Conservation (phyloP, 306 rosid genomes). For the Neltuma alba region DNA sequence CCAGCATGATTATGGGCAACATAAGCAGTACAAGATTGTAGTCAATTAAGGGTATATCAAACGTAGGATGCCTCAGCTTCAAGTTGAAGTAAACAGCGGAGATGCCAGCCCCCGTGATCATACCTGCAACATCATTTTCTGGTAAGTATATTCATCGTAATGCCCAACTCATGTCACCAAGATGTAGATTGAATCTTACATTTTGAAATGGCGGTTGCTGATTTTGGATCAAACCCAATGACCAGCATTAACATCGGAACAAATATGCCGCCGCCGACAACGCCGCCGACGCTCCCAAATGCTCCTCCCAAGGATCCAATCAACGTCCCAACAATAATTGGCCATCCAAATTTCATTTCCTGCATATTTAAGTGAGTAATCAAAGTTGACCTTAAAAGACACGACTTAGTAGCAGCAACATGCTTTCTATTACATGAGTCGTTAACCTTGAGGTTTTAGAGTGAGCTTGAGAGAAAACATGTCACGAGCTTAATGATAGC, state of each 20-base stretch:
- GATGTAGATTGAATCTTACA: conserved; percentile 49
- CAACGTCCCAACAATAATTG: conserved; percentile 58
- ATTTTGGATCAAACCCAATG: conserved; percentile 88
- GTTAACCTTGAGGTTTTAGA: no score
- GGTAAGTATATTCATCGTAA: background rate
- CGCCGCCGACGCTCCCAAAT: conserved; percentile 92
- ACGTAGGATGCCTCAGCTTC: conserved; percentile 58
- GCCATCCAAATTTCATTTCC: conserved; percentile 82
- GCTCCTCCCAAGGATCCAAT: conserved; percentile 84
- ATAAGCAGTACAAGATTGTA: conserved; percentile 59
- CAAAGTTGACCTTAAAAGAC: background rate
- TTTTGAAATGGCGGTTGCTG: conserved; percentile 85
- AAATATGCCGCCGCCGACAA: conserved; percentile 95
- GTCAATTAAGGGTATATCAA: conserved; percentile 63
- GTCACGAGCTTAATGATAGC: no score
- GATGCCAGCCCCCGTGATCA: conserved; percentile 66
- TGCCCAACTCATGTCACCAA: background rate
- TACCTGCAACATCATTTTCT: conserved; percentile 50
- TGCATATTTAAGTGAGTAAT: conserved; percentile 30
- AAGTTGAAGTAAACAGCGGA: conserved; percentile 66
- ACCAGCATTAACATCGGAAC: conserved; percentile 83
- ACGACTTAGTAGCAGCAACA: background rate
- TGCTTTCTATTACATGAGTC: background rate
- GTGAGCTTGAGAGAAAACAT: background rate
- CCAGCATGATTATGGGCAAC: conserved; percentile 69